Percentiles rank a stretch among this genome's conserved stretches.
These are phyloP conservation scores for Dictyostelium firmibasis DNA, from an alignment of 78 protist genomes.

Conservation along the genomic window DNA sequence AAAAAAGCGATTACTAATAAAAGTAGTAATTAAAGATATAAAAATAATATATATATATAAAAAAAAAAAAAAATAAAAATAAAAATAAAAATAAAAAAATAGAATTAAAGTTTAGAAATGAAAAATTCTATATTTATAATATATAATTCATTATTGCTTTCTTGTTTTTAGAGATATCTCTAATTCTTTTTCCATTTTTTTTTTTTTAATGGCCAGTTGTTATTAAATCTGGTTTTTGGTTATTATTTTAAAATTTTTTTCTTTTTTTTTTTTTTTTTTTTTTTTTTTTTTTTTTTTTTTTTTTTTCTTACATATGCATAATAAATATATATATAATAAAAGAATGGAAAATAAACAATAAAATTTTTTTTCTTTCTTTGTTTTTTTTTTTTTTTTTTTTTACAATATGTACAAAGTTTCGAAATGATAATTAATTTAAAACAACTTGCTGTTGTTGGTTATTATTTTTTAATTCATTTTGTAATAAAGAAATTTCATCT, in stretches of 20 bases:
- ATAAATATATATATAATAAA: background rate
- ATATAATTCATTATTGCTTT: too few relatives aligned
- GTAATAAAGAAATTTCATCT: background rate
- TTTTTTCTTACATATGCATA: background rate
- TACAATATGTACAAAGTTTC: background rate
- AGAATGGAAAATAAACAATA: background rate
- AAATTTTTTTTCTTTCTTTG: too few relatives aligned
- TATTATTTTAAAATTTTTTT: background rate
- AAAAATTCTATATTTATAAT: too few relatives aligned
- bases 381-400: background rate
- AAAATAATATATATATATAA: too few relatives aligned
- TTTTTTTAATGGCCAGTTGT: background rate
- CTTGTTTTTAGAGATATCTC: background rate
- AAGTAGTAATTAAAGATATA: too few relatives aligned
- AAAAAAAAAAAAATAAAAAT: background rate
- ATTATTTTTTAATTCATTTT: slow-evolving; percentile 6
- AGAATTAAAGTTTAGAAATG: too few relatives aligned
- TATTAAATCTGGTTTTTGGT: too few relatives aligned
- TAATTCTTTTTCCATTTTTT: background rate
- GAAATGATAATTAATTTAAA: background rate
- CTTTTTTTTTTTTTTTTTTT: background rate
- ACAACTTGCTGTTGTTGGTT: background rate
- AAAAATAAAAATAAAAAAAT: too few relatives aligned
- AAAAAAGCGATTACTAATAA: background rate
- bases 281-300: background rate